These are phyloP conservation scores for Atkinsonella texensis DNA, from an alignment of 2,329 filamentous ascomycete genomes.

Conservation along the genomic window DNA sequence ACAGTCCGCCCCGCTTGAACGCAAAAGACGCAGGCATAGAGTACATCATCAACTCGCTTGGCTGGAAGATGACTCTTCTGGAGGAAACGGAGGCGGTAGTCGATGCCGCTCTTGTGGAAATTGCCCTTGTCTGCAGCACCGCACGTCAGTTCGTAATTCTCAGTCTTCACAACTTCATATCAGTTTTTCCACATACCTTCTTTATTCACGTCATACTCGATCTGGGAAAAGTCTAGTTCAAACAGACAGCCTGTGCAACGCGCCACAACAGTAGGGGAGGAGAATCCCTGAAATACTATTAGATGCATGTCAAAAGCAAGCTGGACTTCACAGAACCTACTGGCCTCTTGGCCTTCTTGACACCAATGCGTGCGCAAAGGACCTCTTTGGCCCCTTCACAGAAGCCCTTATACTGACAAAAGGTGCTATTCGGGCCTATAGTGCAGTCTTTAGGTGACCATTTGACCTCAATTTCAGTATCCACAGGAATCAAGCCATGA, in stretches of 20 bases:
- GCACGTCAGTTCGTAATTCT: neutral
- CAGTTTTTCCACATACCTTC: slow-evolving; percentile 23
- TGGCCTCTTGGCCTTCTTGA: slow-evolving; percentile 38
- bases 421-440: slow-evolving; percentile 35
- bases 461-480: slow-evolving; percentile 2
- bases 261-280: slow-evolving; percentile 30
- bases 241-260: slow-evolving; percentile 41
- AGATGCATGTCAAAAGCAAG: neutral
- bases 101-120: slow-evolving; percentile 31
- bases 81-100: slow-evolving; percentile 41
- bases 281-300: slow-evolving; percentile 24
- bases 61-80: slow-evolving; percentile 43
- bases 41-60: slow-evolving; percentile 36
- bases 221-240: slow-evolving; percentile 38
- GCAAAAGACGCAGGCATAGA: slow-evolving; percentile 45
- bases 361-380: slow-evolving; percentile 33
- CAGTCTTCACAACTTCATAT: neutral
- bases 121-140: slow-evolving; percentile 23
- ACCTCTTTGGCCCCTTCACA: slow-evolving; percentile 42
- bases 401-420: slow-evolving; percentile 41
- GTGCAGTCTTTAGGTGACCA: slow-evolving; percentile 22
- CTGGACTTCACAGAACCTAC: slow-evolving; percentile 15
- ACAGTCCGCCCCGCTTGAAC: slow-evolving; percentile 35
- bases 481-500: slow-evolving; percentile 13
- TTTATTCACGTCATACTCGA: slow-evolving; percentile 40